These are phyloP conservation scores for Aspergillus sp. DNA, from an alignment of 2,329 filamentous ascomycete genomes.

Conservation along the genomic window DNA sequence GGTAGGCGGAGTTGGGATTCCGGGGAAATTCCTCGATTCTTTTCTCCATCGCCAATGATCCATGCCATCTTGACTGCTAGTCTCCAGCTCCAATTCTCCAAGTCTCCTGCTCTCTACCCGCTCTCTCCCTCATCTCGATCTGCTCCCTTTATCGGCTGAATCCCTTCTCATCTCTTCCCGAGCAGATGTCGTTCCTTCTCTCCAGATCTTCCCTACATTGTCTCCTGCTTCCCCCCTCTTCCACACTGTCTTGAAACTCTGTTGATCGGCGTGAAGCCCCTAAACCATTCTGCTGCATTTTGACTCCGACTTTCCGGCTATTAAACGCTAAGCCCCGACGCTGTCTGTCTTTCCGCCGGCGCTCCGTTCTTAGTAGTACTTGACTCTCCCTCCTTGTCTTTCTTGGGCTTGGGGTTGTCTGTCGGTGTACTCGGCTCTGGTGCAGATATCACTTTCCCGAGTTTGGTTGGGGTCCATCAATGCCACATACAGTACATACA, in stretches of 20 bases:
- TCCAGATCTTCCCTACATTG: background rate
- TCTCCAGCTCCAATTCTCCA: constrained; percentile 2
- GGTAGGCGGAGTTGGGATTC: constrained; percentile 18
- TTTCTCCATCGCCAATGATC: too few species aligned
- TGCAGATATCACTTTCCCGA: constrained; percentile 8
- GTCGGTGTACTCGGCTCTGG: background rate
- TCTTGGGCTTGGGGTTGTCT: background rate
- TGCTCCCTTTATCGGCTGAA: constrained; percentile 1
- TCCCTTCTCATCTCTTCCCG: background rate
- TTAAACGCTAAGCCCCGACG: background rate
- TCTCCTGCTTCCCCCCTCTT: background rate
- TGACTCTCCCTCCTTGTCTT: background rate
- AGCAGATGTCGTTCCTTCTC: constrained; percentile 14
- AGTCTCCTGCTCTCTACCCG: background rate
- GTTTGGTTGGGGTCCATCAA: constrained; percentile 14
- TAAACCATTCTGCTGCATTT: background rate
- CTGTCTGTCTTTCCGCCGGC: background rate
- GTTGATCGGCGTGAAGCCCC: background rate
- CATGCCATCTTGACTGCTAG: too few species aligned
- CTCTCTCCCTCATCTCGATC: background rate
- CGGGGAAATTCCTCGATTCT: constrained; percentile 27
- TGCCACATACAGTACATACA: constrained; percentile 10
- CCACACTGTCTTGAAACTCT: background rate
- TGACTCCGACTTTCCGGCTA: background rate
- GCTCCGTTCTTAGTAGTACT: background rate